phyloP scores from a whole-genome alignment of 2,329 filamentous ascomycete genomes.

The Cercospora sp. region DNA sequence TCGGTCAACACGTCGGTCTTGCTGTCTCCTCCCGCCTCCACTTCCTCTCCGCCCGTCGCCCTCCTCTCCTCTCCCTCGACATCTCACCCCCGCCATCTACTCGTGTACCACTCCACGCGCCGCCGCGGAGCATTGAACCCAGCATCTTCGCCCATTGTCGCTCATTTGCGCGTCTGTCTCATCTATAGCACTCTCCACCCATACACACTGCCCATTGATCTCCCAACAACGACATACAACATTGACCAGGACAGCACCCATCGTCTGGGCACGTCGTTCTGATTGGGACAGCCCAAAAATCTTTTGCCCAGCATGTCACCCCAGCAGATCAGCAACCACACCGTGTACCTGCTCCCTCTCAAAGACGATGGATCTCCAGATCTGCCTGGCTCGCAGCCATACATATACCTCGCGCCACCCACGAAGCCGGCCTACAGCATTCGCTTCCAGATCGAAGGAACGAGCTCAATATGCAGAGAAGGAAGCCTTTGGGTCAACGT shows the following conservation, averaged over 20 bases:
- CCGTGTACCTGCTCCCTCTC: conserved; percentile 81
- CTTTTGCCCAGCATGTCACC: conserved; percentile 38
- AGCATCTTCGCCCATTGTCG: conserved; percentile 20
- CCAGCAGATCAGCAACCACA: conserved; percentile 40
- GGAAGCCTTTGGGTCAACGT: conserved; percentile 98
- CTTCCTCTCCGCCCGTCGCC: not conserved
- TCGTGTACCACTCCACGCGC: not conserved
- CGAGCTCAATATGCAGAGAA: conserved; percentile 90
- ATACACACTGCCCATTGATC: conserved; percentile 3
- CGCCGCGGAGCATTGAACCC: conserved; percentile 4
- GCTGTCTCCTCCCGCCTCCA: not conserved
- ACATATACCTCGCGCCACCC: conserved; percentile 85
- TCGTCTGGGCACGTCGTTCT: not conserved
- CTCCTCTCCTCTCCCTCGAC: not conserved
- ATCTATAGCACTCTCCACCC: conserved; percentile 10
- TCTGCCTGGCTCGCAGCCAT: conserved; percentile 70
- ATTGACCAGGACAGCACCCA: conserved; percentile 6
- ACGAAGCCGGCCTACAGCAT: conserved; percentile 71
- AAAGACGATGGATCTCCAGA: conserved; percentile 92
- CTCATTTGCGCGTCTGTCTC: conserved; percentile 11
- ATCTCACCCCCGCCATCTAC: conserved; percentile 1
- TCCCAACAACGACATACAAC: conserved; percentile 4
- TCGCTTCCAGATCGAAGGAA: conserved; percentile 89
- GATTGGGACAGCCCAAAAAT: not conserved
- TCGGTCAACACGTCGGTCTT: conserved; percentile 3